Evolutionary conservation across 176 grass and related monocot species (phyloP).

Genomic region (Aegilops sharonensis): DNA sequence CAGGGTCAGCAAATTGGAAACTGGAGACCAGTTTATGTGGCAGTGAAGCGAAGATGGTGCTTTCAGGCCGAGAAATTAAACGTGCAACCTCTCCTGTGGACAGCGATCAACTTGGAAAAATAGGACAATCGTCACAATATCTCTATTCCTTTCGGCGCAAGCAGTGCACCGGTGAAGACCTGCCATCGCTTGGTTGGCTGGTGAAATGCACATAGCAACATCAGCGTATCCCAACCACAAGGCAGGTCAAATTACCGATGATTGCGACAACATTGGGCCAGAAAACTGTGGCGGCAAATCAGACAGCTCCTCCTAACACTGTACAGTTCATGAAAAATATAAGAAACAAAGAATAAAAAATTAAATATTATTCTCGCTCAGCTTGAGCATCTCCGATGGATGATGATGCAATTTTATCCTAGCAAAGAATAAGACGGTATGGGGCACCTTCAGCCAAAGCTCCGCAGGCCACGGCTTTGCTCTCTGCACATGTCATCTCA

Average conservation of each 20-base stretch:
- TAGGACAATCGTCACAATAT: neutral
- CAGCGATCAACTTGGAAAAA: neutral
- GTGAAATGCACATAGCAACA: neutral
- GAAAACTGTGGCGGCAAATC: neutral
- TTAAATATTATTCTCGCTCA: neutral
- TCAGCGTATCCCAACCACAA: constrained; percentile 14
- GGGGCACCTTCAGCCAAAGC: neutral
- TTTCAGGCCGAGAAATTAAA: constrained; percentile 9
- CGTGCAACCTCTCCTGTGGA: neutral
- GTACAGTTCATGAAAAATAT: neutral
- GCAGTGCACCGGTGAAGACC: neutral
- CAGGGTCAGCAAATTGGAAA: neutral
- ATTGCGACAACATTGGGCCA: neutral
- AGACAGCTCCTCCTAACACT: neutral
- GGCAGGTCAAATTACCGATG: neutral
- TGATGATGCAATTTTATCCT: neutral
- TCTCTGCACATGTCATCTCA: neutral
- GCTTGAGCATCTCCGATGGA: neutral
- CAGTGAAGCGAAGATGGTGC: neutral
- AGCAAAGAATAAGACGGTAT: neutral
- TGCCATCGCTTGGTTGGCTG: neutral
- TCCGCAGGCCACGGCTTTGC: neutral
- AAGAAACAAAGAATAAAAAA: neutral
- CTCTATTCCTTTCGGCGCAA: neutral
- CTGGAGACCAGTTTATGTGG: constrained; percentile 18